Base-by-base conservation (phyloP, 2,329 filamentous ascomycete genomes). In the Phialophora tarda region DNA sequence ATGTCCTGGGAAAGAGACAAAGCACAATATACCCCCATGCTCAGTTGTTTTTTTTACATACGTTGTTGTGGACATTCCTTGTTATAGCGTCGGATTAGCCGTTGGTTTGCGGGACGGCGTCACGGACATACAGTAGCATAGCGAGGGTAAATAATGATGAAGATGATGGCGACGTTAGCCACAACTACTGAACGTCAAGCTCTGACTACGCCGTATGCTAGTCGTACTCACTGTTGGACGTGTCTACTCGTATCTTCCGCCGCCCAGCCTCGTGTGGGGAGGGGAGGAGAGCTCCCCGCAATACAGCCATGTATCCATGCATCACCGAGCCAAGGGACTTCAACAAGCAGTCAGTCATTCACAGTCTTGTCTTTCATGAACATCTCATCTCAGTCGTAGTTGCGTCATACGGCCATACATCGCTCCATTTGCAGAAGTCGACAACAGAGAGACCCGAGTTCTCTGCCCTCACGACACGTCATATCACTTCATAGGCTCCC, bases 11-110 rank as follows among this genome's bases (percentile, higher is more conserved):
- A 44, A 41, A 44, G 17, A 24, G 17, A 24, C 24, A 30, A 51
- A 51, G 57, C 38, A 51, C 44, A 41, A 59, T 59, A 59, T 59
- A 50, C 57, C 57, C 38, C 57, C n/a, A 21, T 59, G 24, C 44
- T 38, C 57, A 23, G n/a, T 50, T 59, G 26, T 5, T 28, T 1
- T 12, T 1, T 26, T 53, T 12, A 8, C 21, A 14, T 41, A 41
- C 38, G 5, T 10, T 48, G 17, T 21, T 53, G 48, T 24, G 21
- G 21, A 28, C 4, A 53, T 53, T 53, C 14, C 48, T 50, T 50
- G 11, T 24, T 24, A 23, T 24, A 53, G 23, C 26, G 21, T 53
- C 26, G 23, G 23, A 12, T 24, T 26, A n/a, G 47, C 17, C 24
- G 14, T 23, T 50, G 17, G 2, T 21, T 2, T 14, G 38, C 12